Conservation (phyloP, 352 stramenopile species). For the Phytophthora podocarpi region DNA sequence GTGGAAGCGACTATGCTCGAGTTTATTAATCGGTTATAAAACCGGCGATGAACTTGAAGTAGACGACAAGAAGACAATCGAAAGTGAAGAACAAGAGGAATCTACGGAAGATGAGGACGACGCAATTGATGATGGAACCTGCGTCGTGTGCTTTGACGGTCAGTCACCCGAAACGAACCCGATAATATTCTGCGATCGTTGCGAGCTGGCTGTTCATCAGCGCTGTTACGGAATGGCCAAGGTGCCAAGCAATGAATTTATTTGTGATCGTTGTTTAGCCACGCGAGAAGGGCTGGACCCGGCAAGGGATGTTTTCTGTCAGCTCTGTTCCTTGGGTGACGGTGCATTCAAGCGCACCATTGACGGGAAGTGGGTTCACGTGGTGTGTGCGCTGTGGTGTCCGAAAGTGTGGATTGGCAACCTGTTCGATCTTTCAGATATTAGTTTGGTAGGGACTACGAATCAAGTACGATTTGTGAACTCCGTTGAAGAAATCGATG, state of each 20-base stretch:
- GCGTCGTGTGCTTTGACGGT: conserved; percentile 90
- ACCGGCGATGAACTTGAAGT: conserved; percentile 1
- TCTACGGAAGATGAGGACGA: conserved; percentile 49
- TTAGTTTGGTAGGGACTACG: conserved; percentile 60
- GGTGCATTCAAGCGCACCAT: conserved; percentile 88
- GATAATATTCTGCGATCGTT: conserved; percentile 91
- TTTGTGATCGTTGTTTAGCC: conserved; percentile 83
- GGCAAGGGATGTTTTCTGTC: conserved; percentile 71
- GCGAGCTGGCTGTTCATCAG: conserved; percentile 89
- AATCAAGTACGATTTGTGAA: conserved; percentile 61
- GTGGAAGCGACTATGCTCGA: conserved; percentile 81
- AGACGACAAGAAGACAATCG: conserved; percentile 13
- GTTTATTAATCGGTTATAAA: conserved; percentile 66
- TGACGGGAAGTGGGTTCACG: conserved; percentile 89
- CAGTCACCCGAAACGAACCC: conserved; percentile 87
- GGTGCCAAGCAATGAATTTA: conserved; percentile 87
- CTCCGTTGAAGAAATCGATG: conserved; percentile 56
- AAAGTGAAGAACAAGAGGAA: conserved; percentile 26
- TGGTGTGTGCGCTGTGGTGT: conserved; percentile 90
- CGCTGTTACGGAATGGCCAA: conserved; percentile 88
- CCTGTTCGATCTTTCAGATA: conserved; percentile 74
- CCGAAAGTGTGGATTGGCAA: conserved; percentile 89
- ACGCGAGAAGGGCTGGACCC: conserved; percentile 60
- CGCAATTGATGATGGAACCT: conserved; percentile 83
- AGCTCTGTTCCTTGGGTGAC: conserved; percentile 83